These are phyloP conservation scores for Xylaria palmicola DNA, from an alignment of 495 filamentous ascomycete species.

Conservation along the genomic window DNA sequence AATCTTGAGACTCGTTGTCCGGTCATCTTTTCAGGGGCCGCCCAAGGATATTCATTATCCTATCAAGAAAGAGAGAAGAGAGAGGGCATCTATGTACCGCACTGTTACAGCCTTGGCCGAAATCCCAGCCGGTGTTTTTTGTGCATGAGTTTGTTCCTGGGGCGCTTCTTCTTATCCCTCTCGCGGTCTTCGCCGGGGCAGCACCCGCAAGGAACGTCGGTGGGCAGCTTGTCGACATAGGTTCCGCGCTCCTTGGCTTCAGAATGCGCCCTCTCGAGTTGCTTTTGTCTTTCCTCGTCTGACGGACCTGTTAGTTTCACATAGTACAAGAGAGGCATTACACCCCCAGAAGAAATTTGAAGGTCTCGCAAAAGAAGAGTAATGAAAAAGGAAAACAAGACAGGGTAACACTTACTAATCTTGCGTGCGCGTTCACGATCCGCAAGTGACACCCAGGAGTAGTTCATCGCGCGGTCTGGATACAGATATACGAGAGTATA, in stretches of 20 bases:
- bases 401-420: constrained; percentile 33
- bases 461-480: constrained; percentile 40
- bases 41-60: background rate
- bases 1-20: no score
- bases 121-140: background rate
- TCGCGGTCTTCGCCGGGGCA: constrained; percentile 24
- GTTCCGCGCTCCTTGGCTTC: constrained; percentile 13
- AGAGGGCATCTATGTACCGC: no score
- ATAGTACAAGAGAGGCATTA: background rate
- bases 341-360: no score
- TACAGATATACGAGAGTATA: constrained; percentile 34
- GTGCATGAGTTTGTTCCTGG: background rate
- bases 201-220: constrained; percentile 21
- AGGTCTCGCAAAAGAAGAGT: background rate
- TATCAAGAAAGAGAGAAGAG: background rate
- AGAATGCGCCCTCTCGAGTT: constrained; percentile 10
- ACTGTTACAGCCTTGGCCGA: background rate
- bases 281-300: constrained; percentile 22
- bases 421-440: constrained; percentile 25
- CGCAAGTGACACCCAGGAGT: constrained; percentile 36
- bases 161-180: constrained; percentile 10
- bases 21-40: no score
- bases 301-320: constrained; percentile 1
- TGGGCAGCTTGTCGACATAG: constrained; percentile 17
- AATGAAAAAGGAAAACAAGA: background rate